Conservation (phyloP, 2,329 filamentous ascomycete species). For the Sporothrix brasiliensis region DNA sequence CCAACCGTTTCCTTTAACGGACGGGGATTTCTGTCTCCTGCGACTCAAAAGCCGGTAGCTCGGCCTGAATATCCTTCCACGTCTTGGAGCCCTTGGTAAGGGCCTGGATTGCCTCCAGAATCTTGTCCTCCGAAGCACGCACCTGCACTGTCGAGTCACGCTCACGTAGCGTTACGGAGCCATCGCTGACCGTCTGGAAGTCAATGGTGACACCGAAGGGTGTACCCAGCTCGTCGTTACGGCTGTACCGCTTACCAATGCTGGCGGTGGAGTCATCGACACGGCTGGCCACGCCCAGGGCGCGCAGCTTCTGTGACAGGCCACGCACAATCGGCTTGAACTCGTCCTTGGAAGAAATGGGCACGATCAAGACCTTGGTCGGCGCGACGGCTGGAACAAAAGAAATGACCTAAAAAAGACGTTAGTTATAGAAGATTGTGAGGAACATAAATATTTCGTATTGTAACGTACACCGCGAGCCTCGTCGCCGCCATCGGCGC, state of each 20-base stretch:
- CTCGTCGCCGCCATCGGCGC: conserved; percentile 70
- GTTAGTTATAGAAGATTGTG: background rate
- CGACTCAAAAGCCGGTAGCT: conserved; percentile 81
- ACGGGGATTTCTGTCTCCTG: conserved; percentile 57
- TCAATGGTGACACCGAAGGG: conserved; percentile 93
- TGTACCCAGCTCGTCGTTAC: conserved; percentile 95
- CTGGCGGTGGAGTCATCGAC: conserved; percentile 88
- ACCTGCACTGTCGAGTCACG: conserved; percentile 91
- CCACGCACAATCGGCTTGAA: conserved; percentile 77
- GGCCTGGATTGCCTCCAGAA: conserved; percentile 70
- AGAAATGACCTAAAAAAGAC: conserved; percentile 55
- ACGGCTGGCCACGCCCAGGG: conserved; percentile 76
- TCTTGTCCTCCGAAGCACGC: conserved; percentile 76
- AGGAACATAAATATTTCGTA: background rate
- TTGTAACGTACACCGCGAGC: conserved; percentile 74
- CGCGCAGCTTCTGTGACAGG: conserved; percentile 75
- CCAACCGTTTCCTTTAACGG: conserved; percentile 19
- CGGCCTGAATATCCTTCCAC: conserved; percentile 70
- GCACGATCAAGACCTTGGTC: conserved; percentile 91
- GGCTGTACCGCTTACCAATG: conserved; percentile 91
- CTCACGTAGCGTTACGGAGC: conserved; percentile 83
- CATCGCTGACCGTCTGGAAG: conserved; percentile 91
- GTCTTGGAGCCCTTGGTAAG: conserved; percentile 56
- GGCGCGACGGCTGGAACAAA: conserved; percentile 73
- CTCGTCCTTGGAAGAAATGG: conserved; percentile 76